These are phyloP conservation scores for Lachancea waltii DNA, from an alignment of 805 yeast genomes.

Conservation along the genomic window DNA sequence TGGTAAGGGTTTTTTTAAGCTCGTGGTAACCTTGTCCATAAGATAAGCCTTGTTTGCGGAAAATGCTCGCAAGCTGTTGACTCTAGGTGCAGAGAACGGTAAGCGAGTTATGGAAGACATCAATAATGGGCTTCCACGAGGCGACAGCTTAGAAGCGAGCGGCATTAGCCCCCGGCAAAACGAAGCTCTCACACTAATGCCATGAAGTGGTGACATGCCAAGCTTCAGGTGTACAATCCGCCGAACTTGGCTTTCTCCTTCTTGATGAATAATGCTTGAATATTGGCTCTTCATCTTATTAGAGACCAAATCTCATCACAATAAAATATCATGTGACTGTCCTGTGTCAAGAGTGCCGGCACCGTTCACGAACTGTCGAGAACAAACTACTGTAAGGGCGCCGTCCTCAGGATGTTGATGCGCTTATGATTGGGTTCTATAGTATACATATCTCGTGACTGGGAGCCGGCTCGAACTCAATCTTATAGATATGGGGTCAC, in stretches of 20 bases:
- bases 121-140: background rate
- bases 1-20: background rate
- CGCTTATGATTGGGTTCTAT: slow-evolving; percentile 2
- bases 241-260: background rate
- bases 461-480: background rate
- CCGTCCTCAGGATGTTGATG: background rate
- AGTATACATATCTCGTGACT: slow-evolving; percentile 5
- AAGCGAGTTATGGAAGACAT: background rate
- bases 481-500: slow-evolving; percentile 40
- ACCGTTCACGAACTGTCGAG: background rate
- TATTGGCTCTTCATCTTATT: no score
- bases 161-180: background rate
- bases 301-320: background rate
- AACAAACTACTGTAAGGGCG: no score
- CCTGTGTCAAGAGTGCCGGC: background rate
- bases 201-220: background rate
- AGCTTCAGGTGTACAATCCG: background rate
- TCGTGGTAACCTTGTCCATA: no score
- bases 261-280: background rate
- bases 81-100: background rate
- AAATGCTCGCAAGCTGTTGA: background rate
- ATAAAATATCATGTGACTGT: no score
- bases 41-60: background rate
- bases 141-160: background rate
- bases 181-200: background rate